Evolutionary conservation across 2,329 filamentous ascomycete species (phyloP).

Genomic region (Dothideomycetes sp.): DNA sequence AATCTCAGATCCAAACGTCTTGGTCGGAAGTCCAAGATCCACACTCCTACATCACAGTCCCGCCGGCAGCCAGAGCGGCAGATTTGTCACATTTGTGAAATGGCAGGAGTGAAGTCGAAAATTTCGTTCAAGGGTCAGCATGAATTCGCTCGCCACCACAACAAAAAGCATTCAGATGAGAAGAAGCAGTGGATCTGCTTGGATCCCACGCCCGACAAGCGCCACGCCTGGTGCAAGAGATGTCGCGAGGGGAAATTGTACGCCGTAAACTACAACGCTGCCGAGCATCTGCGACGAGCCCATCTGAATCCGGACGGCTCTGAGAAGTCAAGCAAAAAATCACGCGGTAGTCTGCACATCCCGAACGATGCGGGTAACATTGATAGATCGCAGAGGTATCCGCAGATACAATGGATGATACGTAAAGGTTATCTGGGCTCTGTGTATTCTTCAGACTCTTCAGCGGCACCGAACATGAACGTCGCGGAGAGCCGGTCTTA

Average conservation of each 20-base stretch:
- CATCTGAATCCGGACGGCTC: not conserved
- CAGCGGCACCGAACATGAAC: too few relatives aligned
- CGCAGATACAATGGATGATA: too few relatives aligned
- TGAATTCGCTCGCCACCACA: slow-evolving; percentile 46
- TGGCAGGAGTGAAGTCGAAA: slow-evolving; percentile 40
- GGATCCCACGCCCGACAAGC: slow-evolving; percentile 47
- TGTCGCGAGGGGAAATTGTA: slow-evolving; percentile 71
- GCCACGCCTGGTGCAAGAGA: slow-evolving; percentile 72
- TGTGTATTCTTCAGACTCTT: too few relatives aligned
- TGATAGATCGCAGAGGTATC: too few relatives aligned
- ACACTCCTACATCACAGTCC: not conserved
- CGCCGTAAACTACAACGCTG: slow-evolving; percentile 88
- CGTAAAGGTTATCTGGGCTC: too few relatives aligned
- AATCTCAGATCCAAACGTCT: too few relatives aligned
- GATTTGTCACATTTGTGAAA: not conserved
- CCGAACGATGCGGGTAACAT: too few relatives aligned
- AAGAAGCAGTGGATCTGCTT: slow-evolving; percentile 54
- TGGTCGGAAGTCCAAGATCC: too few relatives aligned
- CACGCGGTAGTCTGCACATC: not conserved
- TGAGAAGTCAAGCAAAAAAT: not conserved
- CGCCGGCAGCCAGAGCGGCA: not conserved
- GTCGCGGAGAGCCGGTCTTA: too few relatives aligned
- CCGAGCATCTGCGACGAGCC: slow-evolving; percentile 68
- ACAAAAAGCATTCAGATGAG: slow-evolving; percentile 53
- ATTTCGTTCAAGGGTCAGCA: slow-evolving; percentile 62